A percentile compares a stretch with the other conserved stretches of the same genome.
Conservation (phyloP, 208 protist species). For the Balamuthia mandrillaris region DNA sequence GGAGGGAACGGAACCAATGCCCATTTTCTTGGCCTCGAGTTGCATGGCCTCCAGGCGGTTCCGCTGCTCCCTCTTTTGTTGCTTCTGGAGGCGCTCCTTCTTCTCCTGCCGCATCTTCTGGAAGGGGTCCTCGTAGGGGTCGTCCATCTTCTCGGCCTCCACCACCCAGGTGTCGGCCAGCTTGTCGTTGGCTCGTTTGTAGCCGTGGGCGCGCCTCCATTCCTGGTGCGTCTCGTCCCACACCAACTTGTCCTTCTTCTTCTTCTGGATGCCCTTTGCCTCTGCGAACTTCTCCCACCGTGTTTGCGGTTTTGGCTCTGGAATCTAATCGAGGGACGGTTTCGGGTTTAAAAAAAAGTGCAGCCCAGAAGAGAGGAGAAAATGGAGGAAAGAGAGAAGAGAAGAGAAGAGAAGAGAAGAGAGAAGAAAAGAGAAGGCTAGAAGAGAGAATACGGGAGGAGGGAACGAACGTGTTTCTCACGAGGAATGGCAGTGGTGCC, state of each 20-base stretch:
- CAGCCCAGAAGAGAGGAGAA: neutral
- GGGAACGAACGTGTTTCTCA: conserved; percentile 31
- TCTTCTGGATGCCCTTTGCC: conserved; percentile 35
- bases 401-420: neutral
- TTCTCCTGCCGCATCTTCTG: neutral
- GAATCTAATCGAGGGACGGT: too few species aligned
- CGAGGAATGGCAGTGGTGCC: conserved; percentile 15
- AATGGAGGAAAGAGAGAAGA: neutral
- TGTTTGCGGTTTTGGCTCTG: conserved; percentile 25
- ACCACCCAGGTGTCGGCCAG: neutral
- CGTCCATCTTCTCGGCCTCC: neutral
- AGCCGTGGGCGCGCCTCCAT: conserved; percentile 28
- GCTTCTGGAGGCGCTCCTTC: conserved; percentile 37
- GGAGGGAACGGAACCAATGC: neutral
- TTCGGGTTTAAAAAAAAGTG: too few species aligned
- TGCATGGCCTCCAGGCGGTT: neutral
- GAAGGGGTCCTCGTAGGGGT: conserved; percentile 21
- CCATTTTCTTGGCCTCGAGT: conserved; percentile 15
- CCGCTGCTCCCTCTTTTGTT: conserved; percentile 5
- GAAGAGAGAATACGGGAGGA: neutral
- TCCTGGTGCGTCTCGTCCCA: conserved; percentile 41
- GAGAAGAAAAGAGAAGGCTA: neutral
- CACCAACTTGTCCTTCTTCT: conserved; percentile 38
- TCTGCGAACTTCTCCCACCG: conserved; percentile 23
- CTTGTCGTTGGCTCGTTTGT: conserved; percentile 13